phyloP scores from a whole-genome alignment of 805 yeast genomes.

The Candida glaebosa region DNA sequence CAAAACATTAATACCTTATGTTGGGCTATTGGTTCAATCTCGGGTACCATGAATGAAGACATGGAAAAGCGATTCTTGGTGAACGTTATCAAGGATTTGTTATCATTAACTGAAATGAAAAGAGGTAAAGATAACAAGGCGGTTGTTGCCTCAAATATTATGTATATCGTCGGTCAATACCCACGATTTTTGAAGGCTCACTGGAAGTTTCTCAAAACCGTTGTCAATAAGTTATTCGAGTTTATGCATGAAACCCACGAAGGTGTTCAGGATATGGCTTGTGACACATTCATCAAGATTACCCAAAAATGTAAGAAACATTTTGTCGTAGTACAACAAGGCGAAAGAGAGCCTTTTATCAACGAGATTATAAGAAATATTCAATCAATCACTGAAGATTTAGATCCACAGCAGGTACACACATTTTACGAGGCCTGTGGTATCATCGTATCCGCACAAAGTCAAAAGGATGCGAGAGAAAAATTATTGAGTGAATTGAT shows the following conservation, averaged over 20 bases:
- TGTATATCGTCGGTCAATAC: conserved; percentile 99
- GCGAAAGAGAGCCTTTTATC: conserved; percentile 86
- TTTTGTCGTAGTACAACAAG: conserved; percentile 82
- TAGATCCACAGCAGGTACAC: conserved; percentile 96
- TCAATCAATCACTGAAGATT: conserved; percentile 82
- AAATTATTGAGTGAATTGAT: conserved; percentile 72
- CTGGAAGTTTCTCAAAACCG: conserved; percentile 96
- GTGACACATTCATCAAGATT: conserved; percentile 97
- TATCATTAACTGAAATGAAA: conserved; percentile 91
- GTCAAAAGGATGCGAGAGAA: conserved; percentile 63
- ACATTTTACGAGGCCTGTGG: conserved; percentile 98
- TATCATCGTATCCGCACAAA: conserved; percentile 84
- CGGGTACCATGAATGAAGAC: conserved; percentile 98
- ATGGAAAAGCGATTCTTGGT: conserved; percentile 94
- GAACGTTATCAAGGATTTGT: conserved; percentile 85
- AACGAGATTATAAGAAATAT: conserved; percentile 83
- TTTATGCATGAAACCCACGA: conserved; percentile 99
- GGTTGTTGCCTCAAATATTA: conserved; percentile 98
- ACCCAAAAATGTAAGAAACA: conserved; percentile 93
- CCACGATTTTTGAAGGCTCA: conserved; percentile 97
- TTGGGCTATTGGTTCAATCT: conserved; percentile 99
- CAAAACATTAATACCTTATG: conserved; percentile 93
- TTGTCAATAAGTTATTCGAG: conserved; percentile 90
- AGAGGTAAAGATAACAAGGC: conserved; percentile 98
- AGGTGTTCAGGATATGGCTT: conserved; percentile 99